Percentiles rank a stretch among this genome's conserved stretches.
Evolutionary conservation across 345 rosid species (phyloP).

Genomic region (Eucalyptus globulus): DNA sequence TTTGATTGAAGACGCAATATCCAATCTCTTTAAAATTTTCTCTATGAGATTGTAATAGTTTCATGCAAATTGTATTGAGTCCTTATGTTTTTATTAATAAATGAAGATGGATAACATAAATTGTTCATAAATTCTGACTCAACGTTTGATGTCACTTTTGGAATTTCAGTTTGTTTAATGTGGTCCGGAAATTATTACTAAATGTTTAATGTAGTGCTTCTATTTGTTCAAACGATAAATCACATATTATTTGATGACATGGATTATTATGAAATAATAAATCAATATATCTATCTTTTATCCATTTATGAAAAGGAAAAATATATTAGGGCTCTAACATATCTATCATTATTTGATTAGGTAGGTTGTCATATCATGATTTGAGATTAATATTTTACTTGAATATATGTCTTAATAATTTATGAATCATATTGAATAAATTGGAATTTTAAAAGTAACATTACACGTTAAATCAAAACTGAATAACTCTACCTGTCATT

Average conservation of each 20-base stretch:
- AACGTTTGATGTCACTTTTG: rapidly evolving
- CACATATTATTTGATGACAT: neutral
- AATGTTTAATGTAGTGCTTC: neutral
- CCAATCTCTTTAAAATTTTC: neutral
- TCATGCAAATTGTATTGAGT: neutral
- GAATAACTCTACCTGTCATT: rapidly evolving
- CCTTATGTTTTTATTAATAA: neutral
- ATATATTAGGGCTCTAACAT: neutral
- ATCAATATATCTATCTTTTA: neutral
- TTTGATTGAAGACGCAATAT: neutral
- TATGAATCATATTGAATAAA: rapidly evolving
- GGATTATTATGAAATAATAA: neutral
- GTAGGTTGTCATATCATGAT: neutral
- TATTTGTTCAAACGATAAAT: neutral
- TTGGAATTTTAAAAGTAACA: neutral
- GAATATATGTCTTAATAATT: rapidly evolving
- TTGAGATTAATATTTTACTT: neutral
- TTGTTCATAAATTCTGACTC: neutral
- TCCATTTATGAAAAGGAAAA: neutral
- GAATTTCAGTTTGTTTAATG: neutral
- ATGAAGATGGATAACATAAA: neutral
- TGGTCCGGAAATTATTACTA: neutral
- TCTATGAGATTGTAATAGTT: neutral
- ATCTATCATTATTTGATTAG: neutral
- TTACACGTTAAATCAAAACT: neutral